Conservation (phyloP, 768 basidiomycete species). For the Podaxis sp. region DNA sequence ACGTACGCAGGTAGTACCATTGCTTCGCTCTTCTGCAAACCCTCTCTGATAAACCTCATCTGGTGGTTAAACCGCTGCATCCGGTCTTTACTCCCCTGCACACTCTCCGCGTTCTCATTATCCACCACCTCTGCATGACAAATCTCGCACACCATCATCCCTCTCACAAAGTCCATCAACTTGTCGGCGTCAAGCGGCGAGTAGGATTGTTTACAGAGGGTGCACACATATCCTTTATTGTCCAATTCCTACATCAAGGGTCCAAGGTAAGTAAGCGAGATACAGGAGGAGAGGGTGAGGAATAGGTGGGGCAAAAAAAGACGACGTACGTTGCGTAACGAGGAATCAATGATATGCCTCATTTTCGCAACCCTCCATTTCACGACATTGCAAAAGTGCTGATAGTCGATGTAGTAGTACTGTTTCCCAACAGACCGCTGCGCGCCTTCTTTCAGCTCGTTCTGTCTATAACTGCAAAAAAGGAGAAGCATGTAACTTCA, state of each 20-base stretch:
- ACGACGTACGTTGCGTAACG: constrained; percentile 75
- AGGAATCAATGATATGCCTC: constrained; percentile 85
- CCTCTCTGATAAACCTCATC: constrained; percentile 84
- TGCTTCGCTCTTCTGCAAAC: constrained; percentile 84
- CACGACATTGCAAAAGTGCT: constrained; percentile 94
- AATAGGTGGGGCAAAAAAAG: neutral
- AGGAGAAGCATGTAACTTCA: neutral
- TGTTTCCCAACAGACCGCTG: constrained; percentile 84
- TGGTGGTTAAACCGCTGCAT: constrained; percentile 95
- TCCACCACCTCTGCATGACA: constrained; percentile 86
- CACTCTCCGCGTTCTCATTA: constrained; percentile 87
- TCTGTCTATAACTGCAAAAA: constrained; percentile 72
- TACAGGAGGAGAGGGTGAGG: neutral
- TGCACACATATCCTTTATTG: constrained; percentile 97
- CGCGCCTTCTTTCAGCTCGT: constrained; percentile 87
- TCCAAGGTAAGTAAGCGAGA: neutral
- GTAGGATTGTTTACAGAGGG: constrained; percentile 82
- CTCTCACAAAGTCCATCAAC: constrained; percentile 69
- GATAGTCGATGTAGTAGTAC: constrained; percentile 97
- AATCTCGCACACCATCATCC: constrained; percentile 80
- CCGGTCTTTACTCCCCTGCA: constrained; percentile 83
- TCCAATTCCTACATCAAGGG: constrained; percentile 73
- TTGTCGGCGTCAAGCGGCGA: constrained; percentile 82
- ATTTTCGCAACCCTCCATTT: constrained; percentile 97
- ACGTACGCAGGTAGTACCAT: constrained; percentile 83